Percentiles rank a stretch among this genome's conserved stretches.
phyloP scores from a whole-genome alignment of 176 grass and related monocot species.

The Carex scoparia region DNA sequence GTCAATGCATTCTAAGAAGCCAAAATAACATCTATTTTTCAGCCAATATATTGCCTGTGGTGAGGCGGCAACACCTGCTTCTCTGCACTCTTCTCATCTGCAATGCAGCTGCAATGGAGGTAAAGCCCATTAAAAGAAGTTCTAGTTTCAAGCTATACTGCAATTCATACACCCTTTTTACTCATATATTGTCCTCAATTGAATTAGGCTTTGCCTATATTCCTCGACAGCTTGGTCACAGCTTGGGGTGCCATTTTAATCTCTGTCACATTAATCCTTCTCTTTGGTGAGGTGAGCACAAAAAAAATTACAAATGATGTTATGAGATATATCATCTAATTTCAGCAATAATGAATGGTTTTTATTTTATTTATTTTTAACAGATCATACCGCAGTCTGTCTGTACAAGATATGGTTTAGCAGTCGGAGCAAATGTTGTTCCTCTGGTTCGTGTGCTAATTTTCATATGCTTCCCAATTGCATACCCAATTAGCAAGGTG shows the following conservation, averaged over 20 bases:
- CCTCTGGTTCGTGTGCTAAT: constrained; percentile 77
- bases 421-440: constrained; percentile 71
- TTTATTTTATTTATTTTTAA: constrained; percentile 7
- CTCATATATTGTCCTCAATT: background rate
- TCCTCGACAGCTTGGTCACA: constrained; percentile 88
- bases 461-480: constrained; percentile 84
- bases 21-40: constrained; percentile 3
- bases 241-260: constrained; percentile 91
- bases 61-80: constrained; percentile 78
- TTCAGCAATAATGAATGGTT: background rate
- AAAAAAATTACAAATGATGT: background rate
- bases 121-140: constrained; percentile 10
- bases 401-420: constrained; percentile 74
- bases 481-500: constrained; percentile 97
- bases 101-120: constrained; percentile 91
- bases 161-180: background rate
- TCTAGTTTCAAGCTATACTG: constrained; percentile 1
- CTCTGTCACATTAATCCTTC: constrained; percentile 73
- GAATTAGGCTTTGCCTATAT: constrained; percentile 76
- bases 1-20: background rate
- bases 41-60: constrained; percentile 90
- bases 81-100: constrained; percentile 93
- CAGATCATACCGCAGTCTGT: constrained; percentile 86
- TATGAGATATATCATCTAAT: background rate
- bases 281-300: constrained; percentile 76